A percentile compares a stretch with the other conserved stretches of the same genome.
These are phyloP conservation scores for Leucocoprinus birnbaumii DNA, from an alignment of 768 basidiomycete species.

Conservation along the genomic window DNA sequence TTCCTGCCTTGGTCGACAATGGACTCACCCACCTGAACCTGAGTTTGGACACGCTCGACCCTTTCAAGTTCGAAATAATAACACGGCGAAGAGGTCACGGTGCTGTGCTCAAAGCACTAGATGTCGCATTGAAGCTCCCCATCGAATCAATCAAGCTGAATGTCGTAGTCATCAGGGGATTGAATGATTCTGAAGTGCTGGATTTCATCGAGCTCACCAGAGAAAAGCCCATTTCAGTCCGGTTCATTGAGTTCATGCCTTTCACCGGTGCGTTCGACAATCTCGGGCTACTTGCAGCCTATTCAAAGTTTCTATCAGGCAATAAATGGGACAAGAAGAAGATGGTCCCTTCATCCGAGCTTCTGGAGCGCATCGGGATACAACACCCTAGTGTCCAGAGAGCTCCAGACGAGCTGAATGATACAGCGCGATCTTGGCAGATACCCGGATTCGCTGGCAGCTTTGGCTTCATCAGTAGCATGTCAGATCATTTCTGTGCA, in stretches of 20 bases:
- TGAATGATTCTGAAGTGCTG: constrained; percentile 79
- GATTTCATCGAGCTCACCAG: constrained; percentile 80
- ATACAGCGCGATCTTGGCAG: constrained; percentile 79
- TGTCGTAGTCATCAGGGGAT: constrained; percentile 75
- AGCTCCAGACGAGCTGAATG: constrained; percentile 64
- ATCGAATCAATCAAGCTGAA: constrained; percentile 75
- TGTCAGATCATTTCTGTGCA: constrained; percentile 91
- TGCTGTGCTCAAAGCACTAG: constrained; percentile 66
- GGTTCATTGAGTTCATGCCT: constrained; percentile 95
- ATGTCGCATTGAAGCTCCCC: constrained; percentile 54
- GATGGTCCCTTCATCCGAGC: constrained; percentile 73
- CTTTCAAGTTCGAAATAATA: constrained; percentile 86
- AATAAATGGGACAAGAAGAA: constrained; percentile 84
- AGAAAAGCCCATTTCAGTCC: constrained; percentile 59
- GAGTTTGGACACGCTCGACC: constrained; percentile 83
- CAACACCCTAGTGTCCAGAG: constrained; percentile 52
- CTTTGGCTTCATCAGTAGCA: constrained; percentile 89
- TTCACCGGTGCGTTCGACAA: constrained; percentile 61
- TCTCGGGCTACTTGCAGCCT: background rate
- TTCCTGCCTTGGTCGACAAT: constrained; percentile 63
- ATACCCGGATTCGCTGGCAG: constrained; percentile 69
- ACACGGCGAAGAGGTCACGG: constrained; percentile 76
- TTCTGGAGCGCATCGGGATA: constrained; percentile 48
- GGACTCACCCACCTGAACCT: constrained; percentile 79
- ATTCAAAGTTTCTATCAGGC: constrained; percentile 37